Evolutionary conservation across 148 eudicot genomes (phyloP).

Genomic region (Vaccinium vitisidaea): DNA sequence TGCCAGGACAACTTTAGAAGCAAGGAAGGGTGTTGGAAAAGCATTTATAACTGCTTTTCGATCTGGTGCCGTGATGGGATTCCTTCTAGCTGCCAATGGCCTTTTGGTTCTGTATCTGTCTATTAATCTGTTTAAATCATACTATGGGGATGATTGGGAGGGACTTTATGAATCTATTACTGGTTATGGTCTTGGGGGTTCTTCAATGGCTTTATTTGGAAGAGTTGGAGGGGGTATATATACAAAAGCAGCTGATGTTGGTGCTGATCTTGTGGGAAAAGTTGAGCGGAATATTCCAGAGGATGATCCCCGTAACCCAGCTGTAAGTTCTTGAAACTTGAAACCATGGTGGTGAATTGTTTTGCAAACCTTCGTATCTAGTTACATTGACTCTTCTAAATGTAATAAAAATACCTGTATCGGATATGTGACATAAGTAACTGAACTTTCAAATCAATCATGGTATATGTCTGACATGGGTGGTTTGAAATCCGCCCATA

Average conservation of each 20-base stretch:
- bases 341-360: not conserved
- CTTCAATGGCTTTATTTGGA: conserved; percentile 15
- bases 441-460: not conserved
- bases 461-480: not conserved
- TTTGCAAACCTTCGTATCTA: not conserved
- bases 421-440: not conserved
- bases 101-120: conserved; percentile 16
- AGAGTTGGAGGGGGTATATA: conserved; percentile 25
- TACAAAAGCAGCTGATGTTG: conserved; percentile 24
- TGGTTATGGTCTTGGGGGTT: conserved; percentile 23
- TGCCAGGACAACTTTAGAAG: conserved; percentile 22
- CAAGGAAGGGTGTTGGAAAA: conserved; percentile 20
- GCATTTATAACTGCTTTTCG: conserved; percentile 22
- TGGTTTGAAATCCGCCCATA: not conserved
- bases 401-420: not conserved
- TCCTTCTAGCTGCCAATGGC: conserved; percentile 25
- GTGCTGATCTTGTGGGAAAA: conserved; percentile 19
- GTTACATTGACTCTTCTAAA: not conserved
- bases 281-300: conserved; percentile 19
- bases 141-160: conserved; percentile 25
- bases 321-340: conserved; percentile 11
- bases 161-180: conserved; percentile 23
- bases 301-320: conserved; percentile 25
- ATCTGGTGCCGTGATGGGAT: conserved; percentile 24
- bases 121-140: conserved; percentile 13